Evolutionary conservation across 2,329 filamentous ascomycete species (phyloP).

Genomic region (Hypomyces perniciosus): DNA sequence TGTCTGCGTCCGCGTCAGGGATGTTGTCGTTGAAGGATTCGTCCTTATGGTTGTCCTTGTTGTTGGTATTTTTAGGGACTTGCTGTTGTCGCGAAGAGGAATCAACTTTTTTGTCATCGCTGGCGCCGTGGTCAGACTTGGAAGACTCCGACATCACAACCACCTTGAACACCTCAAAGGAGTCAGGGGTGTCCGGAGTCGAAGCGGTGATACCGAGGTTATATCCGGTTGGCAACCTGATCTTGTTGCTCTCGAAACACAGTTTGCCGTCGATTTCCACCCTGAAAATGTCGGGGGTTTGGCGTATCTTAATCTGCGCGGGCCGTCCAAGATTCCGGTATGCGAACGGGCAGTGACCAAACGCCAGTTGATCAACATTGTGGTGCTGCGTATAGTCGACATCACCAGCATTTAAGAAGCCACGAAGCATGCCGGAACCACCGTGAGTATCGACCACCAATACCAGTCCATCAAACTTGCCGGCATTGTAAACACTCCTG

Average conservation of each 20-base stretch:
- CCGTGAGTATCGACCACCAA: slow-evolving; percentile 81
- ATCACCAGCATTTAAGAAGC: slow-evolving; percentile 87
- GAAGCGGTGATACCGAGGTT: slow-evolving; percentile 82
- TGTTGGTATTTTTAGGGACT: slow-evolving; percentile 23
- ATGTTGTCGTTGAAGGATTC: slow-evolving; percentile 30
- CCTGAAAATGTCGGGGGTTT: slow-evolving; percentile 58
- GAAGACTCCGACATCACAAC: slow-evolving; percentile 57
- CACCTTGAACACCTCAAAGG: slow-evolving; percentile 88
- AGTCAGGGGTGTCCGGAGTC: slow-evolving; percentile 86
- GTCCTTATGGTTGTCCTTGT: slow-evolving; percentile 26
- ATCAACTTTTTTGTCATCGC: neutral
- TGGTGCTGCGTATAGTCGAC: slow-evolving; percentile 71
- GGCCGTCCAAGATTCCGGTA: slow-evolving; percentile 90
- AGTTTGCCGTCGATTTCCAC: slow-evolving; percentile 73
- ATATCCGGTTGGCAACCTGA: slow-evolving; percentile 74
- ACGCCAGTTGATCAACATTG: slow-evolving; percentile 77
- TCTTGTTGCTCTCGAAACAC: slow-evolving; percentile 80
- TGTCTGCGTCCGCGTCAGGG: slow-evolving; percentile 42
- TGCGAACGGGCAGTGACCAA: slow-evolving; percentile 83
- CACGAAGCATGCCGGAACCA: slow-evolving; percentile 79
- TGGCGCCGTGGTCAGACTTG: slow-evolving; percentile 14
- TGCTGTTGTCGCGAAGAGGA: slow-evolving; percentile 9
- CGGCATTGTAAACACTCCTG: slow-evolving; percentile 76
- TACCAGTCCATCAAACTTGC: slow-evolving; percentile 83
- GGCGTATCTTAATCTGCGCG: slow-evolving; percentile 68